Evolutionary conservation across 371 early-diverging fungal genomes (phyloP).

Genomic region (Syncephalastrum sp.): DNA sequence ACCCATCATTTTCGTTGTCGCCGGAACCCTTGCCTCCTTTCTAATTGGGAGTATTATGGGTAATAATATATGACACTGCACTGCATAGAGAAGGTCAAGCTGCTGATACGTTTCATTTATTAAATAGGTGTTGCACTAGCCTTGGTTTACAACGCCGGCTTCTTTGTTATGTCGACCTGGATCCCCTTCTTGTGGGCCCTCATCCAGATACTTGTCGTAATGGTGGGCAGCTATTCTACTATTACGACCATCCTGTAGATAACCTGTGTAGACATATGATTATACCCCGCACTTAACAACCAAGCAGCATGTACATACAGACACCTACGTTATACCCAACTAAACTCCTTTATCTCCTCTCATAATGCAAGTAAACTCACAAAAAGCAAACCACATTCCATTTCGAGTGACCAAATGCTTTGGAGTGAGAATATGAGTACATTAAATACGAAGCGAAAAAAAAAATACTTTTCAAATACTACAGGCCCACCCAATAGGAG

Average conservation of each 20-base stretch:
- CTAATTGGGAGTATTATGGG: conserved; percentile 61
- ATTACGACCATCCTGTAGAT: conserved; percentile 60
- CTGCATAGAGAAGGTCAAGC: background rate
- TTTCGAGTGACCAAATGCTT: too few species aligned
- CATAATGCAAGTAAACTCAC: too few species aligned
- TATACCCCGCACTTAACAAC: too few species aligned
- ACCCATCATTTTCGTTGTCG: conserved; percentile 51
- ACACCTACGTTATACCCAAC: too few species aligned
- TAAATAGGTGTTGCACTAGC: conserved; percentile 55
- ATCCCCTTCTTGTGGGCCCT: conserved; percentile 70
- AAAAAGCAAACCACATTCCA: too few species aligned
- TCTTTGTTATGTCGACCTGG: conserved; percentile 71
- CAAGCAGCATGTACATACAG: too few species aligned
- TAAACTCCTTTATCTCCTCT: too few species aligned
- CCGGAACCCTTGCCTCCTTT: conserved; percentile 56
- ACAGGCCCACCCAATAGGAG: conserved; percentile 64
- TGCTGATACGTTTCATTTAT: background rate
- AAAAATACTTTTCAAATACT: conserved; percentile 1
- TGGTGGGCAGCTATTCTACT: conserved; percentile 64
- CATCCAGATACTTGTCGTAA: conserved; percentile 59
- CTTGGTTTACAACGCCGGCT: conserved; percentile 61
- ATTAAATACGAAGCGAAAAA: too few species aligned
- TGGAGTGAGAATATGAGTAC: too few species aligned
- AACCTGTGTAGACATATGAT: too few species aligned
- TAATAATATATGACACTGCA: conserved; percentile 16